phyloP scores from a whole-genome alignment of 1,139 yeast genomes.

The Kazachstania sp. region DNA sequence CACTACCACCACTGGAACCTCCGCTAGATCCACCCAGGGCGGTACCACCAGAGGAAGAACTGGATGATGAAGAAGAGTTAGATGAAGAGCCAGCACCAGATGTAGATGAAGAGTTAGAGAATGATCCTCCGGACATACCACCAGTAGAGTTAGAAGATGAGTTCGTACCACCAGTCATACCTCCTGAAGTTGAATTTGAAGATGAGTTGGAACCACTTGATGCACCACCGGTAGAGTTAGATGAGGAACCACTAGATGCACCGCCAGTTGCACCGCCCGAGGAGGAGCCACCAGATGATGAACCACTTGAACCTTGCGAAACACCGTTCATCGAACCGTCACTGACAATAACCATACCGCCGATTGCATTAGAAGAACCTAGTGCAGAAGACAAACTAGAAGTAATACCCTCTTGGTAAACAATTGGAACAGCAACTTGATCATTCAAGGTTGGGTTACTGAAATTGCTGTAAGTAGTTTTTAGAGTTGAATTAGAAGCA shows the following conservation, averaged over 20 bases:
- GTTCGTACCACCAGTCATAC: no score
- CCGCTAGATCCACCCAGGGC: not conserved
- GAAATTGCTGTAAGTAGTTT: conserved; percentile 16
- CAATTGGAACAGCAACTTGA: conserved; percentile 19
- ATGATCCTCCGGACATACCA: no score
- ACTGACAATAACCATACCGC: conserved; percentile 23
- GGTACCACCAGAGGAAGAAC: not conserved
- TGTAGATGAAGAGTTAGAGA: no score
- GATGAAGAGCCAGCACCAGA: no score
- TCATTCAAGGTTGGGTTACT: conserved; percentile 10
- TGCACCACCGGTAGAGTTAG: not conserved
- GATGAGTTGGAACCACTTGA: no score
- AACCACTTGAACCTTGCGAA: not conserved
- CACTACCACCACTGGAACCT: not conserved
- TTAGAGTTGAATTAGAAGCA: conserved; percentile 15
- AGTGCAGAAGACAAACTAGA: conserved; percentile 11
- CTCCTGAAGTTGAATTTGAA: no score
- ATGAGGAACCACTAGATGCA: no score
- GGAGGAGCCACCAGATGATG: no score
- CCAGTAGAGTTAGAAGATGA: no score
- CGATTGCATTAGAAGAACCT: conserved; percentile 6
- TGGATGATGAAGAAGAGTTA: no score
- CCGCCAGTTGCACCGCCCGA: no score
- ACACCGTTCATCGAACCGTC: not conserved
- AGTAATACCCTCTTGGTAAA: conserved; percentile 20